Evolutionary conservation across 495 filamentous ascomycete species (phyloP).

Genomic region (Lophiotrema nucula): DNA sequence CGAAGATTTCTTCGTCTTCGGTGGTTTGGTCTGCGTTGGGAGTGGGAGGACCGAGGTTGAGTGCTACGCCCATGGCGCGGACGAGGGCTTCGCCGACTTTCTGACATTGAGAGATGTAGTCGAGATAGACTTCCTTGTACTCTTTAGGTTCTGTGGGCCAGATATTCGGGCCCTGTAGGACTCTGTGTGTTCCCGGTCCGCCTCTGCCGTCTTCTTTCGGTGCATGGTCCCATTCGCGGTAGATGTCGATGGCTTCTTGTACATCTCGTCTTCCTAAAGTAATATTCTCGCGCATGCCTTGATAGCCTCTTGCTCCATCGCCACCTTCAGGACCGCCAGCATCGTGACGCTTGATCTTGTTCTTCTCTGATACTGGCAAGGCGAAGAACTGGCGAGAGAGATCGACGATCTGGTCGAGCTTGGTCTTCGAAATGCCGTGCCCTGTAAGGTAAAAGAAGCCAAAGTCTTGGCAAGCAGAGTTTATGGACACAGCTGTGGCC

Average conservation of each 20-base stretch:
- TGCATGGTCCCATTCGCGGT: conserved; percentile 28
- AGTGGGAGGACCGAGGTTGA: conserved; percentile 21
- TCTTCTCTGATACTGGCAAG: conserved; percentile 31
- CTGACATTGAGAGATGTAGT: conserved; percentile 31
- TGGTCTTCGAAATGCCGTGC: conserved; percentile 34
- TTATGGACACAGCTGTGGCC: conserved; percentile 20
- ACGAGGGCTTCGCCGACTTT: conserved; percentile 31
- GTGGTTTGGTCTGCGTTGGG: neutral
- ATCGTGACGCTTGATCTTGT: conserved; percentile 31
- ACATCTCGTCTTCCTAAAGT: conserved; percentile 30
- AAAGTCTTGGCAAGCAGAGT: conserved; percentile 30
- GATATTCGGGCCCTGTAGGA: conserved; percentile 36
- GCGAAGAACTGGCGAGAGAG: conserved; percentile 39
- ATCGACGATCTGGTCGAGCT: conserved; percentile 30
- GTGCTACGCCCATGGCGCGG: conserved; percentile 34
- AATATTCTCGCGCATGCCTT: conserved; percentile 38
- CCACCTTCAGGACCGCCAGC: conserved; percentile 27
- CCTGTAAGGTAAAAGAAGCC: conserved; percentile 44
- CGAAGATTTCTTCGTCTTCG: conserved; percentile 33
- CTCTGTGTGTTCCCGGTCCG: conserved; percentile 11
- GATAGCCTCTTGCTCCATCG: conserved; percentile 40
- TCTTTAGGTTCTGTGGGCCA: conserved; percentile 34
- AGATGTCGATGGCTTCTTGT: conserved; percentile 40
- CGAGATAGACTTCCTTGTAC: conserved; percentile 27
- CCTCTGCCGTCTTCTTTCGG: neutral